phyloP scores from a whole-genome alignment of 306 rosid species.

The Glycine latifolia region DNA sequence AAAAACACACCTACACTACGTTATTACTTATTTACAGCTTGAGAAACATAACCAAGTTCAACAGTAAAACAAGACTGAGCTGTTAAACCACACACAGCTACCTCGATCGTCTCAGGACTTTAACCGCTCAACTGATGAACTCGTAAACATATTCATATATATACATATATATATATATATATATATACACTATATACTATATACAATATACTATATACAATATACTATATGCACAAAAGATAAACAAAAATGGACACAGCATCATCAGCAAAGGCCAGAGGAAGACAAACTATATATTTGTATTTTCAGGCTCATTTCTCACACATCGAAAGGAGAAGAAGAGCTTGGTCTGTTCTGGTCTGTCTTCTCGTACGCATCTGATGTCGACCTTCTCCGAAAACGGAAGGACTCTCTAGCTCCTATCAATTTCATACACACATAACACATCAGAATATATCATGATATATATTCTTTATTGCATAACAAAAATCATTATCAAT shows the following conservation, averaged over 20 bases:
- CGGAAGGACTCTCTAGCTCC: conserved; percentile 85
- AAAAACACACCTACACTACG: background rate
- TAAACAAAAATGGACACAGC: conserved; percentile 18
- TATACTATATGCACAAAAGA: conserved; percentile 6
- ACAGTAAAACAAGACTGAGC: background rate
- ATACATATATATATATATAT: too few relatives aligned
- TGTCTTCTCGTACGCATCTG: conserved; percentile 77
- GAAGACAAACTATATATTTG: conserved; percentile 4
- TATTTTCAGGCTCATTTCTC: conserved; percentile 51
- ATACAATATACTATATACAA: background rate
- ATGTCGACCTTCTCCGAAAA: conserved; percentile 78
- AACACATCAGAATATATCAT: too few relatives aligned
- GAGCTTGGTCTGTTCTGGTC: conserved; percentile 63
- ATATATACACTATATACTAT: background rate
- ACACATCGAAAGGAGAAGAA: conserved; percentile 86
- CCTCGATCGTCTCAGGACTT: background rate
- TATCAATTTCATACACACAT: background rate
- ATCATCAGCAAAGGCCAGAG: background rate
- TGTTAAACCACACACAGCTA: conserved; percentile 3
- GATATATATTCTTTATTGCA: too few relatives aligned
- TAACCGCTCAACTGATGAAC: background rate
- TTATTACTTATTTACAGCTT: conserved; percentile 30
- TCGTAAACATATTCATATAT: background rate
- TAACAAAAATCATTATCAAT: too few relatives aligned
- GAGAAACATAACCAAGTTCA: background rate